Base-by-base conservation (phyloP, 371 early-diverging fungal genomes). In the Mortierella sp. region DNA sequence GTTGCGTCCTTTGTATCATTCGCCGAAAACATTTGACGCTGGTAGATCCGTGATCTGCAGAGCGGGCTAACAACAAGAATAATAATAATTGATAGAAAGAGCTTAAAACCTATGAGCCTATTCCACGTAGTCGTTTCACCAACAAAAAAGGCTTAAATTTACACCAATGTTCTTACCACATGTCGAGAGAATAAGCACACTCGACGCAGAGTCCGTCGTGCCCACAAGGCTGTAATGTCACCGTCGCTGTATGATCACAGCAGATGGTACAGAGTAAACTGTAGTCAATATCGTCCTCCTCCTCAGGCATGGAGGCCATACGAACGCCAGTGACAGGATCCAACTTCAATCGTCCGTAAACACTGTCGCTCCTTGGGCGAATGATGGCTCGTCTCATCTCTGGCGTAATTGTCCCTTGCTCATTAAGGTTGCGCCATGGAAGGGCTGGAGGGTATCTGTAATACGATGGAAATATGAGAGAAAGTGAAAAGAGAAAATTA, bases 231-330 rank as follows among this genome's bases (percentile, higher is more conserved):
- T 86, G 82, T 11, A 86, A 70, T 19, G 86, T 86, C 71, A 86
- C 80, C 21, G 86, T 82, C n/a, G 86, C 86, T 3, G 82, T 74
- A 21, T 86, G 86, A n/a, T 86, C 86, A 65, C 86, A 86, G 58
- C 86, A 86, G 47, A 86, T 86, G 7, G 80, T 82, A 42, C 86
- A 86, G 3, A 86, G 80, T 31, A 78, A 50, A 60, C 82, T 82
- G 48, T 86, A 86, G 48, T 86, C 86, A 13, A 86, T 78, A 9
- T 86, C 85, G 6, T 16, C 63, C 4, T 78, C 80, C 31, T 80
- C 80, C 21, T 86, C 86, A 2, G 80, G 76, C 80, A 82, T 77
- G 0, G 80, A 55, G 0, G 86, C 80, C 54, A 86, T n/a, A 3
- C 82, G 86, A 4, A 86, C 55, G 0, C 86, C 86, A 0, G 86